phyloP scores from a whole-genome alignment of 805 yeast genomes.

The Kuraishia hungarica region DNA sequence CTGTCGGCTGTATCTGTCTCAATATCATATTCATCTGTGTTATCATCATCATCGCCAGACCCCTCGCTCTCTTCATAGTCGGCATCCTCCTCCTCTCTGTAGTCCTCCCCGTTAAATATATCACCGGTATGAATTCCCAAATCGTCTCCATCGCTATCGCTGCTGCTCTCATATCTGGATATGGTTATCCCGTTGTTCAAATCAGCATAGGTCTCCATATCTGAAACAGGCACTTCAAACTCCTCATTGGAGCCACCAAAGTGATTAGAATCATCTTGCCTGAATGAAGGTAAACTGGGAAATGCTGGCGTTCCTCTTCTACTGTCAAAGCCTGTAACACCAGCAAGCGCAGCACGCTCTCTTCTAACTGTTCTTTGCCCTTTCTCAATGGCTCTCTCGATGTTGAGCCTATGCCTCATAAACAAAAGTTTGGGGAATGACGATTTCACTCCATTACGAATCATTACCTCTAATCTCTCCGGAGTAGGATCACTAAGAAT shows the following conservation, averaged over 20 bases:
- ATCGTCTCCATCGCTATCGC: conserved; percentile 1
- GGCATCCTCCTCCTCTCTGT: conserved; percentile 10
- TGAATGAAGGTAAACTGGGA: not conserved
- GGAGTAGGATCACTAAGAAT: conserved; percentile 64
- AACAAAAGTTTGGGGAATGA: conserved; percentile 61
- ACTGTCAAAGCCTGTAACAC: not conserved
- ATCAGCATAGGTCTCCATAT: not conserved
- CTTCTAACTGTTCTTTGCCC: conserved; percentile 21
- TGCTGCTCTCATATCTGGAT: not conserved
- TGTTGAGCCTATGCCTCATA: conserved; percentile 50
- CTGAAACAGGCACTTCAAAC: not conserved
- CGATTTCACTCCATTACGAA: conserved; percentile 53
- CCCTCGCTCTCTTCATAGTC: conserved; percentile 4
- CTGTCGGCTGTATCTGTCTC: conserved; percentile 2
- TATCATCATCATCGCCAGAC: conserved; percentile 9
- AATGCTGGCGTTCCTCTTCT: not conserved
- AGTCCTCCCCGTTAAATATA: conserved; percentile 1
- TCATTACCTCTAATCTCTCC: conserved; percentile 44
- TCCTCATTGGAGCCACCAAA: not conserved
- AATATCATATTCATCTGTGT: not conserved
- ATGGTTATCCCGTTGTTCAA: not conserved
- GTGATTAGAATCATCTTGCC: not conserved
- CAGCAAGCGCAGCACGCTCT: not conserved
- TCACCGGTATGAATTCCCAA: conserved; percentile 3
- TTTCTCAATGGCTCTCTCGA: conserved; percentile 55